phyloP scores from a whole-genome alignment of 176 grass and related monocot species.

The Calamus simplicifolius region DNA sequence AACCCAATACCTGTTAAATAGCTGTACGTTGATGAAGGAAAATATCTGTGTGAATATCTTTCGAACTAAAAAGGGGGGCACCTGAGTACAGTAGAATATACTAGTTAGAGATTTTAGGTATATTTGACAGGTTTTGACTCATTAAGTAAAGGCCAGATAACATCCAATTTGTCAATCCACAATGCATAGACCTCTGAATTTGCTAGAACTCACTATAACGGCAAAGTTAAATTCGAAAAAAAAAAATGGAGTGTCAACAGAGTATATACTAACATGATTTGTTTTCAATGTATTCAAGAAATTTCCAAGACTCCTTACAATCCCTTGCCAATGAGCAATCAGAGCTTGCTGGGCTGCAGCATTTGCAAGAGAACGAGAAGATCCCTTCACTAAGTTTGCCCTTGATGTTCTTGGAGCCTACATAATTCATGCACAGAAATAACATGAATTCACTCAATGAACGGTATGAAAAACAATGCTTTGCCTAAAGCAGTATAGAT shows the following conservation, averaged over 20 bases:
- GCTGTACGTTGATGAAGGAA: constrained; percentile 93
- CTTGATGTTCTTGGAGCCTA: constrained; percentile 96
- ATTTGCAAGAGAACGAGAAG: constrained; percentile 68
- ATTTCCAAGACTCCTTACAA: constrained; percentile 85
- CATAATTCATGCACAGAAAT: constrained; percentile 5
- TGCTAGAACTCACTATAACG: not conserved
- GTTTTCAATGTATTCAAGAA: constrained; percentile 79
- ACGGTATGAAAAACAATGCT: too few relatives aligned
- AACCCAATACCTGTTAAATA: constrained; percentile 86
- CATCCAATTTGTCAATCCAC: too few relatives aligned
- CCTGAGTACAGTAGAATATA: constrained; percentile 32
- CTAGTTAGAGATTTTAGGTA: not conserved
- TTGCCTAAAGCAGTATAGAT: too few relatives aligned
- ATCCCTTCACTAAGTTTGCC: constrained; percentile 93
- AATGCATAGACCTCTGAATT: not conserved
- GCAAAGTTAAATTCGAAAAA: too few relatives aligned
- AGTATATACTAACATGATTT: constrained; percentile 69
- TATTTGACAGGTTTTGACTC: too few relatives aligned
- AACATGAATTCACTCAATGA: not conserved
- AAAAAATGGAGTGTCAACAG: constrained; percentile 8
- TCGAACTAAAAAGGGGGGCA: constrained; percentile 97
- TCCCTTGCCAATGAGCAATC: constrained; percentile 99
- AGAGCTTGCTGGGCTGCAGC: constrained; percentile 68
- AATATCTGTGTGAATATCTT: constrained; percentile 99
- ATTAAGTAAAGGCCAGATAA: too few relatives aligned